These are phyloP conservation scores for Chaetoceros muelleri DNA, from an alignment of 108 stramenopile species.

Conservation along the genomic window DNA sequence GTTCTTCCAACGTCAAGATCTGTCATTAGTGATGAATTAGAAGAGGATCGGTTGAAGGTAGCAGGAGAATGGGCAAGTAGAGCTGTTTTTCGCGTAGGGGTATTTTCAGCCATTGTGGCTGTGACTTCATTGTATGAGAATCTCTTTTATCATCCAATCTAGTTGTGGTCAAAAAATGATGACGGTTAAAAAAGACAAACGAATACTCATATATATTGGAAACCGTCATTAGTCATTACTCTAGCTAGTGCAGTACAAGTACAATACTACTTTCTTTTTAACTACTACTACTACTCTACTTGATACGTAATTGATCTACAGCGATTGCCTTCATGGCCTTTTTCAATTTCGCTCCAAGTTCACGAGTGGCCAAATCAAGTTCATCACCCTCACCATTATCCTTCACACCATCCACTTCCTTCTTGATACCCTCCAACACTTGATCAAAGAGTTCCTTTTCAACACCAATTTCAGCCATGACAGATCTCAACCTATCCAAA, in stretches of 20 bases:
- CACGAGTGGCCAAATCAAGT: conserved; percentile 40
- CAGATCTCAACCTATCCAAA: conserved; percentile 46
- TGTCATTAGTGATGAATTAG: not conserved
- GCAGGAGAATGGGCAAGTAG: not conserved
- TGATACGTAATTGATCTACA: conserved; percentile 66
- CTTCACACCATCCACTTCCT: conserved; percentile 15
- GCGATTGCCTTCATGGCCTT: conserved; percentile 62
- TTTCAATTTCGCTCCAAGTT: conserved; percentile 60
- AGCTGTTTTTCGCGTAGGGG: not conserved
- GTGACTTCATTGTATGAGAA: not conserved
- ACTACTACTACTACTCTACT: conserved; percentile 5
- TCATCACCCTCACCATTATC: conserved; percentile 35
- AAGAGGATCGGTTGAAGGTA: not conserved
- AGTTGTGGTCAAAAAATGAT: too few relatives aligned
- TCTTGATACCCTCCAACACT: conserved; percentile 63
- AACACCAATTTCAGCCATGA: conserved; percentile 61
- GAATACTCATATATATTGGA: too few relatives aligned
- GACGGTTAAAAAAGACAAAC: too few relatives aligned
- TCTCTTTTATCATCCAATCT: too few relatives aligned
- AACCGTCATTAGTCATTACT: too few relatives aligned
- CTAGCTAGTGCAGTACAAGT: too few relatives aligned
- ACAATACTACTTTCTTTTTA: too few relatives aligned
- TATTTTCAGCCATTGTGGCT: not conserved
- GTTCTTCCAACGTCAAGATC: not conserved
- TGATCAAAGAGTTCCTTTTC: conserved; percentile 76